Evolutionary conservation across 176 grass and related monocot genomes (phyloP), one percentile per base, ranked within the genome.

Genomic region (Ananas comosus): DNA sequence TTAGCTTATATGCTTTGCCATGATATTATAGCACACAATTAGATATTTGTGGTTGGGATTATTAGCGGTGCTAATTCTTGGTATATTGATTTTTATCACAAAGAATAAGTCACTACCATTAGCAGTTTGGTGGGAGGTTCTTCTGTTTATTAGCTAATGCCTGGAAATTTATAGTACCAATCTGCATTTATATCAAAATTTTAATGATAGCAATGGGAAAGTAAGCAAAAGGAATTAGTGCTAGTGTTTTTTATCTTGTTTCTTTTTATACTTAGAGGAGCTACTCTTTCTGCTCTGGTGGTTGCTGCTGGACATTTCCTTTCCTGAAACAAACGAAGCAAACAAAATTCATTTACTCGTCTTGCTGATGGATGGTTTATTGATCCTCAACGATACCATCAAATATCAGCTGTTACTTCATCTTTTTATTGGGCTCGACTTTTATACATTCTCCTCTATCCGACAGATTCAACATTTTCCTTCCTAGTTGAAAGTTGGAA

Each of bases 401-500:
- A 59, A 59, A 14, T 16, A 17, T 59, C 54, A 9, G 54, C 54
- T 59, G 54, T 19, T 59, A 59, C 10, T 14, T 59, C 53, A 57
- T 57, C 9, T 59, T 59, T 58, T 59, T 9, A 10, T 59, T 18
- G 19, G 14, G 14, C 54, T 59, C 21, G 54, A 59, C 54, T 59
- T 59, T 9, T 33, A 25, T 11, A 16, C 12, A 21, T 13, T 59
- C 67, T 51, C 77, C 21, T 80, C 73, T 57, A 22, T 17, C 52
- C 64, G 57, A 79, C 81, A 97, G 93, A 90, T 75, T 97, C 89
- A 77, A 90, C 93, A 51, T 97, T 97, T 90, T 83, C 77, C 18
- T 97, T 97, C 70, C 86, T 97, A 67, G 64, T 85, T 53, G 89
- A 97, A 73, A 83, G 87, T 72, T 97, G 89, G 93, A 92, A 83